Percentiles rank a stretch among this genome's conserved stretches.
These are phyloP conservation scores for Kuraishia cidri DNA, from an alignment of 805 yeast species.

Conservation along the genomic window DNA sequence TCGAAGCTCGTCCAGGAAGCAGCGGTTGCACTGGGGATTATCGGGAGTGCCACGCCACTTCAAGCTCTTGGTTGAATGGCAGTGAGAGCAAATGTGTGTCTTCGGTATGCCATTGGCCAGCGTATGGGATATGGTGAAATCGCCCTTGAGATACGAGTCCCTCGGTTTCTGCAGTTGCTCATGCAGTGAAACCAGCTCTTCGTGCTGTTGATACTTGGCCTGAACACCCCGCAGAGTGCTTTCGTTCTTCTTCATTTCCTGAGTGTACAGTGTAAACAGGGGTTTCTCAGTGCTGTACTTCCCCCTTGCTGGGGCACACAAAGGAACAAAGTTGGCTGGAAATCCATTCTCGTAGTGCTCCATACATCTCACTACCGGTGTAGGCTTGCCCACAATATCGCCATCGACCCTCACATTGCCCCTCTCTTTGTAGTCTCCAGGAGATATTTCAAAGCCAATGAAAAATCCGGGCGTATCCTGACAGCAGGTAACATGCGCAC, in stretches of 20 bases:
- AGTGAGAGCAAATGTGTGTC: not conserved
- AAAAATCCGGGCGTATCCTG: constrained; percentile 32
- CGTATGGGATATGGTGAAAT: not conserved
- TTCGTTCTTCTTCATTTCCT: not conserved
- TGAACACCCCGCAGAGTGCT: not conserved
- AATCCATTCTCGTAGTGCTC: constrained; percentile 19
- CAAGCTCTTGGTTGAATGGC: not conserved
- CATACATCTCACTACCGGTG: constrained; percentile 35
- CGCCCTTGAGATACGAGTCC: not conserved
- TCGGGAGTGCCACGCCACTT: not conserved
- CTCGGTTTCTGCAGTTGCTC: not conserved
- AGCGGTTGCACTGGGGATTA: constrained; percentile 1
- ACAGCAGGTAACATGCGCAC: constrained; percentile 51
- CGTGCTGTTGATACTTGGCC: not conserved
- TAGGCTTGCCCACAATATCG: constrained; percentile 25
- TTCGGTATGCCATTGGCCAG: not conserved
- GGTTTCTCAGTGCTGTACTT: constrained; percentile 8
- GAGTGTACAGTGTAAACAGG: constrained; percentile 9
- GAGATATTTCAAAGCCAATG: constrained; percentile 43
- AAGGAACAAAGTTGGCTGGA: constrained; percentile 11
- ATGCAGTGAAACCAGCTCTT: not conserved
- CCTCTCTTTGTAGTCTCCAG: constrained; percentile 13
- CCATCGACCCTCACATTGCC: constrained; percentile 12
- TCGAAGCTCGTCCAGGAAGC: not conserved
- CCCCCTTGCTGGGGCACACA: constrained; percentile 22